These are phyloP conservation scores for Bromus sterilis DNA, from an alignment of 176 grass and related monocot species.

Conservation along the genomic window DNA sequence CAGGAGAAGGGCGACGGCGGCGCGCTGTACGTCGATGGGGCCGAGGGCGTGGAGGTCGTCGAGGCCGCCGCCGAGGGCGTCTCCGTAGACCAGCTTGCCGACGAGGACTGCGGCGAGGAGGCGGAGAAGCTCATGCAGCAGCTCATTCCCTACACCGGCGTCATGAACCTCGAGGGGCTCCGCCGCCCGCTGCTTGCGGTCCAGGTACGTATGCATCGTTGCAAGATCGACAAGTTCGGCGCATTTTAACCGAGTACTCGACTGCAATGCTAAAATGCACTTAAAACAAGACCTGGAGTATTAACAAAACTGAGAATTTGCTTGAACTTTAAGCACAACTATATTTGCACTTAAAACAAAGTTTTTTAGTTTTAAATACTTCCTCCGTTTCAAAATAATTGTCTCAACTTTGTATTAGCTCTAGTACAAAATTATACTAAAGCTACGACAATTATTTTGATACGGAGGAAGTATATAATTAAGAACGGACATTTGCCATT, in stretches of 20 bases:
- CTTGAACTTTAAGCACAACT: background rate
- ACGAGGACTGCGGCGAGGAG: constrained; percentile 21
- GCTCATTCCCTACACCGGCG: constrained; percentile 81
- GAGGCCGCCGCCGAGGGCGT: constrained; percentile 61
- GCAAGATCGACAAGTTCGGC: background rate
- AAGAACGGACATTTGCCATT: background rate
- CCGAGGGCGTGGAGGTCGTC: constrained; percentile 54
- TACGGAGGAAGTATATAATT: too few relatives aligned
- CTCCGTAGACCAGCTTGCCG: constrained; percentile 51
- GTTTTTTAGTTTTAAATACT: too few relatives aligned
- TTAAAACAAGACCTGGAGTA: background rate
- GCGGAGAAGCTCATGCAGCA: constrained; percentile 51
- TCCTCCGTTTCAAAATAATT: too few relatives aligned
- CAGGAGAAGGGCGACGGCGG: constrained; percentile 58
- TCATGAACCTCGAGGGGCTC: constrained; percentile 96
- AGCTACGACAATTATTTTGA: too few relatives aligned
- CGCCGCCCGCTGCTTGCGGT: constrained; percentile 77
- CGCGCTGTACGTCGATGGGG: constrained; percentile 28
- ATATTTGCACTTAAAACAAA: too few relatives aligned
- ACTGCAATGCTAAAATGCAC: background rate
- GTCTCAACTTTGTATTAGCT: too few relatives aligned
- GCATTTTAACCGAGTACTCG: background rate
- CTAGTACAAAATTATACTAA: too few relatives aligned
- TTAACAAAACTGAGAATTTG: too few relatives aligned
- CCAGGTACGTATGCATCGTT: constrained; percentile 23